Base-by-base conservation (phyloP, 805 yeast genomes). In the Komagataella ulmi region DNA sequence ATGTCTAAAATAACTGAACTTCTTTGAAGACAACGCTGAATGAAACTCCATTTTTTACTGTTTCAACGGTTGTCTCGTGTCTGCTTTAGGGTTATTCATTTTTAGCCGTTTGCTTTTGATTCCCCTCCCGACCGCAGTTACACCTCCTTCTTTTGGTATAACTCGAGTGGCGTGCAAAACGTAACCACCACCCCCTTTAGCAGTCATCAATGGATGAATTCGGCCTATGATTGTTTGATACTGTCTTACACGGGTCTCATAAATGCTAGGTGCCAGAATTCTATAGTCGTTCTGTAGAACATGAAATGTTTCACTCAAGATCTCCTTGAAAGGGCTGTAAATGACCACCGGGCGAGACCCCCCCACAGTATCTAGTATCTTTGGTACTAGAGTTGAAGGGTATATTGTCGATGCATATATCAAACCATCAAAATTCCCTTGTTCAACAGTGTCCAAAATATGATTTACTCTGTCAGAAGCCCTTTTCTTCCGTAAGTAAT, bases 211-310 rank as follows among this genome's bases (percentile, higher is more conserved):
- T 0, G 99, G 99, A 65, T 93, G 99, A 60, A 91, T 72, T 62
- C 95, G 81, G 6, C 98, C 99, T 17, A 95, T 88, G 24, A 91
- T 80, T 3, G 97, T 88, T 70, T 93, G 99, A 64, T 85, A 90
- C 49, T 82, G 83, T 56, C 97, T 77, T 10, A 85, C 93, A 55
- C 87, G 74, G 1, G 95, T 79, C 65, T 90, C 97, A 55, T 77
- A 74, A 19, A 91, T 79, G 14, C 88, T 79, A 4, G 97, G 95
- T 0, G 93, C 91, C 58, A 93, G 70, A 7, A 87, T 77, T 48
- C 88, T 74, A 54, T 79, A 73, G 59, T 90, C 95, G 24, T 69
- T 68, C 56, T 78, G 72, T 47, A 90, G 70, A n/a, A 69, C 72
- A 56, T 85, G 83, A 55, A 86, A 88, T 2, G 88, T 72, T 53